These are phyloP conservation scores for Mortierella sp. DNA, from an alignment of 371 early-diverging fungal genomes.

Conservation along the genomic window DNA sequence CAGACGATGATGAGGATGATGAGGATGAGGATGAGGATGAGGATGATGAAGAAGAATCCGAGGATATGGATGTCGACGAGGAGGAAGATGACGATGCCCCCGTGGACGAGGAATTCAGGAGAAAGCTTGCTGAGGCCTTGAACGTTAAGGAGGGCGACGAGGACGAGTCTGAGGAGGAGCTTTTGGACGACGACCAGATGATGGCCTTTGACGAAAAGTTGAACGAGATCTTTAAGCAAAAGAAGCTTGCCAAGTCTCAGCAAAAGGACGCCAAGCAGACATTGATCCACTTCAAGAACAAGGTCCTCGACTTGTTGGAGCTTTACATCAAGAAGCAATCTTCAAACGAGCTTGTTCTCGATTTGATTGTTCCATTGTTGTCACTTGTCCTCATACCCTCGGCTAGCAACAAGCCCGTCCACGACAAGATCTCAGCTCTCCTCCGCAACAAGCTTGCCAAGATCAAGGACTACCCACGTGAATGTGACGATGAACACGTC, in stretches of 20 bases:
- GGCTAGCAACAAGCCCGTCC: conserved; percentile 72
- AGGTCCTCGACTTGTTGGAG: conserved; percentile 85
- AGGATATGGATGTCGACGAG: conserved; percentile 48
- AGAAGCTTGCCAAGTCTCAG: conserved; percentile 77
- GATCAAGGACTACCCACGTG: conserved; percentile 72
- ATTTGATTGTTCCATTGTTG: conserved; percentile 77
- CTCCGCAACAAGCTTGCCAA: conserved; percentile 74
- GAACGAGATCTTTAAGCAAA: conserved; percentile 89
- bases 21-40: conserved; percentile 41
- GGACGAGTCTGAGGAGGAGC: conserved; percentile 74
- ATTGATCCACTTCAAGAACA: conserved; percentile 89
- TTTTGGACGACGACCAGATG: conserved; percentile 93
- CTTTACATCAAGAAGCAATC: conserved; percentile 82
- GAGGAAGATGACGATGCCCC: conserved; percentile 44
- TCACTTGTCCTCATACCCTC: conserved; percentile 69
- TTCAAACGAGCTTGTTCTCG: conserved; percentile 77
- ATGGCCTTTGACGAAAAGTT: conserved; percentile 91
- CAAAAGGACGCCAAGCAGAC: conserved; percentile 78
- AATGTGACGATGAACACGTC: conserved; percentile 63
- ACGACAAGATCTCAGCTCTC: conserved; percentile 73
- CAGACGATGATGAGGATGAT: conserved; percentile 59
- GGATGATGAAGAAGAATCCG: conserved; percentile 58
- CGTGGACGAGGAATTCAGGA: conserved; percentile 78
- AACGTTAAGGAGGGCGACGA: conserved; percentile 62
- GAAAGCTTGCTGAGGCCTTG: conserved; percentile 76